Base-by-base conservation (phyloP, 441 rosid species). In the Adansonia madagascariensis region DNA sequence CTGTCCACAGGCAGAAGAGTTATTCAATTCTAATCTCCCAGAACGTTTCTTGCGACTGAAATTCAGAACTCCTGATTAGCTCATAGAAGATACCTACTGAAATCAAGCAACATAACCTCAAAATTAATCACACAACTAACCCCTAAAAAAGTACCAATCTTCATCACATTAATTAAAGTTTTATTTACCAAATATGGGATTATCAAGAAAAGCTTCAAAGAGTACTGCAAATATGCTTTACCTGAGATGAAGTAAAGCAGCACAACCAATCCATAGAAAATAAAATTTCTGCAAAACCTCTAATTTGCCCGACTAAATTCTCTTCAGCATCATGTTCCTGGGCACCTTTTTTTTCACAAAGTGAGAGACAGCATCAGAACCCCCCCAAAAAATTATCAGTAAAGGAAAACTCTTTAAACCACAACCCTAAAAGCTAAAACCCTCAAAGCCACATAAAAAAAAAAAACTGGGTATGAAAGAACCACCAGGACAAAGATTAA, bases 171-270 rank as follows among this genome's bases (percentile, higher is more conserved):
- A 52, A 49, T 15, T 18, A 62, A 62, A 73, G 43, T 50, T 35
- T 18, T 66, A 52, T 27, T 50, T 68, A 8, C 59, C 22, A 56
- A 27, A 74, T 63, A 75, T 22, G 4, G 17, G 9, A 73, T 60
- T 49, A 68, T 10, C 24, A 70, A 43, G 6, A 14, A 43, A 78
- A 73, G 70, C 46, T n/a, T 14, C 7, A 17, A 41, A 76, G 74
- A 41, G 31, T 44, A 27, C 31, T 8, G 56, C 35, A 35, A n/a
- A 17, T 49, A 75, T 15, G 27, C 39, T 75, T 64, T 84, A 90
- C 96, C 91, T 89, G 80, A 74, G 92, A 84, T 79, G 89, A 75
- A 79, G 69, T 72, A 77, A 91, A 93, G 82, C 95, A 94, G 86
- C 95, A 94, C 2, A 91, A 78, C 57, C 60, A 74, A 75, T 73